Conservation (phyloP, 2,329 filamentous ascomycete species). For the Paracoccidioides lutzii region DNA sequence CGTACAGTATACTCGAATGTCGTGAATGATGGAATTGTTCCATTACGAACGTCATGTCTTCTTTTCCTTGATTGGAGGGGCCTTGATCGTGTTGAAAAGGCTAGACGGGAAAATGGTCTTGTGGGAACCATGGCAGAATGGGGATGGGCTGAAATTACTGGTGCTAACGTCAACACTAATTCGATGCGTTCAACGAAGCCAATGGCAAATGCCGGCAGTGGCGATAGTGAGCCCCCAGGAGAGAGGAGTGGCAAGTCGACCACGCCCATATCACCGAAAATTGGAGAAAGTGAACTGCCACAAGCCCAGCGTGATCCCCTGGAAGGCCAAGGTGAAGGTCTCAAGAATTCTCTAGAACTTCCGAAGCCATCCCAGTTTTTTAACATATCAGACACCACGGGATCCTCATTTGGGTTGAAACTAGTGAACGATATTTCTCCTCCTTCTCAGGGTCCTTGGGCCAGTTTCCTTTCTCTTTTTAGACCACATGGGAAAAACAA, state of each 20-base stretch:
- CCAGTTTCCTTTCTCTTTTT: constrained; percentile 62
- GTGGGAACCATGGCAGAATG: constrained; percentile 88
- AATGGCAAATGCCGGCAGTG: neutral
- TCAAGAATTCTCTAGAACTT: constrained; percentile 6
- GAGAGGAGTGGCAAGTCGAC: neutral
- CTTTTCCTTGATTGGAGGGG: constrained; percentile 95
- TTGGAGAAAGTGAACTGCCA: neutral
- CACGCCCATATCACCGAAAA: neutral
- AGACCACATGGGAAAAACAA: constrained; percentile 43
- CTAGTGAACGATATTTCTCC: constrained; percentile 10
- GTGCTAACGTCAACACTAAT: constrained; percentile 48
- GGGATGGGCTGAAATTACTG: constrained; percentile 86
- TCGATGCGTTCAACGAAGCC: constrained; percentile 24
- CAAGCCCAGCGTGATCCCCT: neutral
- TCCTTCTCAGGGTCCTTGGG: constrained; percentile 39
- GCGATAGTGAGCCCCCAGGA: constrained; percentile 3
- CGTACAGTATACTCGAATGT: constrained; percentile 93
- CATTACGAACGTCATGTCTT: constrained; percentile 86
- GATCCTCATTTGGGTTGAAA: constrained; percentile 20
- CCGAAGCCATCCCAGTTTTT: constrained; percentile 9
- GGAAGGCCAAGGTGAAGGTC: constrained; percentile 6
- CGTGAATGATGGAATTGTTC: constrained; percentile 94
- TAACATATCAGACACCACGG: constrained; percentile 12
- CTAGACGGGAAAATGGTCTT: constrained; percentile 76
- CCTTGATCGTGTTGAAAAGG: constrained; percentile 84